Conservation (phyloP, 148 eudicot species). For the Spergularia marina region DNA sequence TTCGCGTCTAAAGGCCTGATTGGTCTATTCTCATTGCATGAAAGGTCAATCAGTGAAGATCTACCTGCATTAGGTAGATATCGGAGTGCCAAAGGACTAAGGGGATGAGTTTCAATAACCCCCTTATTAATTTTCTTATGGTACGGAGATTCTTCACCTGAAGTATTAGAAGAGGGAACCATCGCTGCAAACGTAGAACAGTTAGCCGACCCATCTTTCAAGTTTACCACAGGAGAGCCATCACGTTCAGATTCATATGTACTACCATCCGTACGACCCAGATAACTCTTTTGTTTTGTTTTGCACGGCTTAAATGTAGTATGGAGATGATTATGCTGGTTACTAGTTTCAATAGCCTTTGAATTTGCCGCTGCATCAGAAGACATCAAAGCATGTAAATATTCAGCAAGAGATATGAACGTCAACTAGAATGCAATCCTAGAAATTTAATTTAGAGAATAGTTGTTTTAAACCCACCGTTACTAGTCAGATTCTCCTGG, state of each 20-base stretch:
- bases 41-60: constrained; percentile 23
- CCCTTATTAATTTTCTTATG: constrained; percentile 21
- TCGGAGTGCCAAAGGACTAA: constrained; percentile 24
- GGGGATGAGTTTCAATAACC: constrained; percentile 26
- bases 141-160: constrained; percentile 20
- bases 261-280: constrained; percentile 19
- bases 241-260: constrained; percentile 20
- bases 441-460: background rate
- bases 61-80: constrained; percentile 31
- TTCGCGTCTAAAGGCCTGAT: constrained; percentile 17
- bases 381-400: constrained; percentile 17
- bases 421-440: background rate
- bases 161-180: constrained; percentile 25
- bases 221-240: constrained; percentile 24
- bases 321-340: constrained; percentile 25
- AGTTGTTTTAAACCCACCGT: constrained; percentile 32
- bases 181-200: constrained; percentile 23
- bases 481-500: constrained; percentile 37
- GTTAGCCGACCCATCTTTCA: constrained; percentile 26
- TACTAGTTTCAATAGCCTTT: constrained; percentile 16
- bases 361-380: constrained; percentile 37
- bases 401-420: background rate
- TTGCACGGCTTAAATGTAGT: constrained; percentile 29
- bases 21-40: constrained; percentile 24
- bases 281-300: constrained; percentile 28